These are phyloP conservation scores for Hemerocallis citrina DNA, from an alignment of 106 monocot species.

Conservation along the genomic window DNA sequence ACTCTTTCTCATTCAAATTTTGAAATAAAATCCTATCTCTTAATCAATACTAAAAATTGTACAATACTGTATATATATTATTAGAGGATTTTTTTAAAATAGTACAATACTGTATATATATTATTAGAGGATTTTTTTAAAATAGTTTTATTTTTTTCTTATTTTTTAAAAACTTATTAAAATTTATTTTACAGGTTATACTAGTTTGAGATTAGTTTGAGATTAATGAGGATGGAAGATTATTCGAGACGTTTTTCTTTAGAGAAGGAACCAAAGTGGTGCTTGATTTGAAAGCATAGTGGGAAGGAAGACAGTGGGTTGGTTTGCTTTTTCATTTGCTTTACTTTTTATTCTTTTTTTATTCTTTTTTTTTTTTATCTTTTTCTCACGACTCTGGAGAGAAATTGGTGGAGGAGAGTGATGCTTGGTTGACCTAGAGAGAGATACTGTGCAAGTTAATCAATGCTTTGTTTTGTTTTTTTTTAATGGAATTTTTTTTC, in stretches of 20 bases:
- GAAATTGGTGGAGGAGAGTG: not conserved
- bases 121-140: too few species aligned
- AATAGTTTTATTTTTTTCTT: too few species aligned
- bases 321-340: not conserved
- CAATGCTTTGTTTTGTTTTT: not conserved
- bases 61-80: too few species aligned
- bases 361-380: not conserved
- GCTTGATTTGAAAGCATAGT: conserved; percentile 2
- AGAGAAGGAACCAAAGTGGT: conserved; percentile 4
- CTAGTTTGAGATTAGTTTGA: not conserved
- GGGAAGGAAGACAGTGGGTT: not conserved
- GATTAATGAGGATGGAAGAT: not conserved
- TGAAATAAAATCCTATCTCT: too few species aligned
- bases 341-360: not conserved
- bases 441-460: not conserved
- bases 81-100: too few species aligned
- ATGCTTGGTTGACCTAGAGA: not conserved
- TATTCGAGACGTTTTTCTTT: too few species aligned
- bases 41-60: too few species aligned
- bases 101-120: too few species aligned
- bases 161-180: too few species aligned
- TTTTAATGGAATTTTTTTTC: too few species aligned
- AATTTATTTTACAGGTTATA: too few species aligned
- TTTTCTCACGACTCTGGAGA: not conserved
- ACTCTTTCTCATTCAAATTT: too few species aligned